Evolutionary conservation across 306 rosid genomes (phyloP).

Genomic region (Gastrolobium villosum): DNA sequence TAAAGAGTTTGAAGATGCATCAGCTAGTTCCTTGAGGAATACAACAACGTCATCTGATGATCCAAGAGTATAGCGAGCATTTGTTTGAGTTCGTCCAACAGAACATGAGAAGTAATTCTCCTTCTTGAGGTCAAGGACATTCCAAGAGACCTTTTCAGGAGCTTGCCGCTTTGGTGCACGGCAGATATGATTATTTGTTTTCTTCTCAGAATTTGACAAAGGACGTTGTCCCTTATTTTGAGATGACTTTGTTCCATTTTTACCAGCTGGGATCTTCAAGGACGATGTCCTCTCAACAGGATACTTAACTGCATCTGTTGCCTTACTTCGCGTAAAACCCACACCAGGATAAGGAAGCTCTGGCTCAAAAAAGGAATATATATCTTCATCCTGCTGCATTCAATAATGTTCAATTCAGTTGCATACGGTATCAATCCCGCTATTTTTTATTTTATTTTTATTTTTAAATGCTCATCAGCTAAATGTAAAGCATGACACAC

Average conservation of each 20-base stretch:
- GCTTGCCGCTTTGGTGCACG: conserved; percentile 55
- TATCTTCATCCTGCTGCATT: conserved; percentile 88
- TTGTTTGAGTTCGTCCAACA: conserved; percentile 79
- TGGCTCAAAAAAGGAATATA: conserved; percentile 92
- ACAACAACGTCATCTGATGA: conserved; percentile 78
- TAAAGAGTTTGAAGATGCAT: conserved; percentile 45
- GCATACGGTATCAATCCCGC: background rate
- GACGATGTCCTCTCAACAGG: conserved; percentile 67
- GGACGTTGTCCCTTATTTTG: conserved; percentile 60
- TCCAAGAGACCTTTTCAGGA: conserved; percentile 87
- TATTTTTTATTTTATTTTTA: too few species aligned
- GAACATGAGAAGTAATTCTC: conserved; percentile 97
- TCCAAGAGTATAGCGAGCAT: conserved; percentile 78
- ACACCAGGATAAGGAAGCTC: conserved; percentile 67
- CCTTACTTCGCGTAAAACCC: conserved; percentile 65
- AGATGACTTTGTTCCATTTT: conserved; percentile 65
- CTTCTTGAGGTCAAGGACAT: conserved; percentile 88
- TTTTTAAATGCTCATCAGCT: conserved; percentile 24
- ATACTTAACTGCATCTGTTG: conserved; percentile 63
- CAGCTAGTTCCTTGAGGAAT: conserved; percentile 71
- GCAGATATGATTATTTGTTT: conserved; percentile 55
- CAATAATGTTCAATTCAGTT: conserved; percentile 29
- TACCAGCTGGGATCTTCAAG: conserved; percentile 57
- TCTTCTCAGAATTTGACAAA: conserved; percentile 63
- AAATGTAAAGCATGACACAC: background rate